Percentiles rank a stretch among this genome's conserved stretches.
These are phyloP conservation scores for Ophiocordyceps unilateralis DNA, from an alignment of 2,329 filamentous ascomycete species.

Conservation along the genomic window DNA sequence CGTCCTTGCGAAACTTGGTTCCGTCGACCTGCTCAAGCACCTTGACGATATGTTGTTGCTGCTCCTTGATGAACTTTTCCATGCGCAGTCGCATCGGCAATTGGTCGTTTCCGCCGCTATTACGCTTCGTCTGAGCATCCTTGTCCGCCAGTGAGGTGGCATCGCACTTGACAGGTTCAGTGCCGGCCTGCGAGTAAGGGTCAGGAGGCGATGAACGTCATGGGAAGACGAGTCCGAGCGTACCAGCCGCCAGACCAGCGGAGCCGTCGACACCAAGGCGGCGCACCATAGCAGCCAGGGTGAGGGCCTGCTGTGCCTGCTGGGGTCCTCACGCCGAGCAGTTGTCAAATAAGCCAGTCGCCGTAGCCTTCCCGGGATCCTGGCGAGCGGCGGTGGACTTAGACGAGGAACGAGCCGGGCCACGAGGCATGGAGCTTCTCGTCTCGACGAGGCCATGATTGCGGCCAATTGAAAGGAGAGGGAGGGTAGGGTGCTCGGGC, in stretches of 20 bases:
- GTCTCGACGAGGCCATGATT: conserved; percentile 13
- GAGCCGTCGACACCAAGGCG: conserved; percentile 31
- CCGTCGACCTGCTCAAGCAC: conserved; percentile 76
- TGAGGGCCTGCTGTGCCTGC: conserved; percentile 6
- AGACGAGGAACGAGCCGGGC: conserved; percentile 11
- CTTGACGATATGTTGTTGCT: conserved; percentile 74
- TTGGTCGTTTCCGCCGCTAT: conserved; percentile 44
- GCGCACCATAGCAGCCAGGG: conserved; percentile 13
- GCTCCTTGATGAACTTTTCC: conserved; percentile 89
- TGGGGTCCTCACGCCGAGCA: conserved; percentile 4
- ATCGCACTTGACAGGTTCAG: conserved; percentile 34
- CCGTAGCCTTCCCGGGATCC: conserved; percentile 4
- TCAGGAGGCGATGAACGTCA: conserved; percentile 5
- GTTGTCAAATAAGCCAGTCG: conserved; percentile 11
- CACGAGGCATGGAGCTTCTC: conserved; percentile 13
- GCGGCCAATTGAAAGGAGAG: no score
- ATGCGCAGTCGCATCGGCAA: conserved; percentile 96
- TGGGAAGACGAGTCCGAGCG: conserved; percentile 4
- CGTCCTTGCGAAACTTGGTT: conserved; percentile 63
- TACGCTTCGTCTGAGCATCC: conserved; percentile 65
- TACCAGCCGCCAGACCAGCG: conserved; percentile 44
- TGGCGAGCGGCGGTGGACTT: conserved; percentile 3
- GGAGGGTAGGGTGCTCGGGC: no score
- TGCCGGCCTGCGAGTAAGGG: conserved; percentile 17
- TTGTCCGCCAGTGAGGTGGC: conserved; percentile 63